Evolutionary conservation across 768 basidiomycete genomes (phyloP).

Genomic region (Mycena filopes): DNA sequence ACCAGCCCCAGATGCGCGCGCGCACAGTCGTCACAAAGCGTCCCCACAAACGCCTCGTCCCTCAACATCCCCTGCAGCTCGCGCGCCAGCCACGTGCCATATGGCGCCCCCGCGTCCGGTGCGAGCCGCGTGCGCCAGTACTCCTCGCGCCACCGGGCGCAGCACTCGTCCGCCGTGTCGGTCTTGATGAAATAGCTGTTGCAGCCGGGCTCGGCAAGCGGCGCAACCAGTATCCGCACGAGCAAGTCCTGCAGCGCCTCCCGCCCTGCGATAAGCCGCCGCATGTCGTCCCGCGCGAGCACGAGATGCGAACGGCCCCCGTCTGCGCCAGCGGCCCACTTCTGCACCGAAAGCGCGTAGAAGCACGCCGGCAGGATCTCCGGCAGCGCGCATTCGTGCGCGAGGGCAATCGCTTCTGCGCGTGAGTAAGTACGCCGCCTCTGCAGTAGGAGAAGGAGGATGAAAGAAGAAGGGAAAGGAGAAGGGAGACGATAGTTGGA

Average conservation of each 20-base stretch:
- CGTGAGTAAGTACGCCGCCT: background rate
- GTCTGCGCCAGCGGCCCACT: slow-evolving; percentile 39
- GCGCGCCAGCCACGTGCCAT: slow-evolving; percentile 26
- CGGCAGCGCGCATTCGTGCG: slow-evolving; percentile 46
- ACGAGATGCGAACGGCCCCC: slow-evolving; percentile 43
- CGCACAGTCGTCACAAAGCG: slow-evolving; percentile 22
- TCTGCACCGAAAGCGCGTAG: slow-evolving; percentile 49
- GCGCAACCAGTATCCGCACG: slow-evolving; percentile 30
- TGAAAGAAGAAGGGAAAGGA: background rate
- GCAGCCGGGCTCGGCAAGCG: slow-evolving; percentile 27
- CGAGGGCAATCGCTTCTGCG: slow-evolving; percentile 47
- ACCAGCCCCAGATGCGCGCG: slow-evolving; percentile 23
- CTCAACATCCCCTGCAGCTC: slow-evolving; percentile 26
- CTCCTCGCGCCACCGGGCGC: slow-evolving; percentile 4
- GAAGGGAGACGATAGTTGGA: background rate
- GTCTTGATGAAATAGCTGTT: too few species aligned
- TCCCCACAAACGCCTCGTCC: slow-evolving; percentile 26
- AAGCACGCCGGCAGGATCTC: slow-evolving; percentile 53
- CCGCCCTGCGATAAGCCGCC: slow-evolving; percentile 44
- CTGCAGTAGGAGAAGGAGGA: background rate
- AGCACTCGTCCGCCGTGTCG: slow-evolving; percentile 28
- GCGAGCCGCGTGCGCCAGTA: slow-evolving; percentile 32
- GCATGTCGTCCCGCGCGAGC: slow-evolving; percentile 41
- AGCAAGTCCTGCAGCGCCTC: slow-evolving; percentile 42
- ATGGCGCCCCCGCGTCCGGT: slow-evolving; percentile 20